Evolutionary conservation across 305 asterid genomes (phyloP), one percentile per base, ranked within the genome.

Genomic region (Striga hermonthica): DNA sequence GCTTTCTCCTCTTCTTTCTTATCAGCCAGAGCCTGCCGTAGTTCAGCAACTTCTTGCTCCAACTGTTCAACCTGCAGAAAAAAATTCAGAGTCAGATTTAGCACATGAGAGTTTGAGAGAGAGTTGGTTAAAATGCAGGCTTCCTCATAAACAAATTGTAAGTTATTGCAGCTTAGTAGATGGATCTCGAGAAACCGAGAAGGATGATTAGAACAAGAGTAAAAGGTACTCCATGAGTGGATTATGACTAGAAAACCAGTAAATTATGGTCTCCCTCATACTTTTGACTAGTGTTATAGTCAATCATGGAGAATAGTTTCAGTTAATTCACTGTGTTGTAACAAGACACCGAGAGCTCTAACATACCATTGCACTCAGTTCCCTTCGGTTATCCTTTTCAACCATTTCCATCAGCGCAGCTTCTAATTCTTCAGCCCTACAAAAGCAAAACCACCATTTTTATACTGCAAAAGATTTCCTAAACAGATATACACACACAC

Each of bases 331-430:
- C 13, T 56, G 45, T 31, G 31, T 2, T 22, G 66, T 44, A 62
- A 62, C 53, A 72, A 41, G 60, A 56, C 60, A 63, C 4, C 56
- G 31, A 54, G 43, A 35, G 61, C 67, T 64, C 60, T 65, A 73
- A 67, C 72, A 70, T 86, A 91, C 98, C 92, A 84, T 84, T 54
- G 95, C 96, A 77, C 83, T 83, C 71, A 92, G 74, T 81, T 89
- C 86, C 72, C 89, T 88, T 62, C 96, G 79, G 73, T 92, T 89
- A 76, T 92, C 98, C 75, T 85, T 84, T 74, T 78, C 68, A 75
- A 86, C 98, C 76, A 89, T 78, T 84, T 92, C 98, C 95, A 92
- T 80, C 28, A 92, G 84, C 34, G 98, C 98, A 16, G 94, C 80
- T 82, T 92, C 97, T 80, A 89, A 76, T 74, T 92, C 98, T 77